A percentile compares a stretch with the other conserved stretches of the same genome.
Conservation (phyloP, 1,284 basidiomycete species). For the Naganishia liquefaciens region DNA sequence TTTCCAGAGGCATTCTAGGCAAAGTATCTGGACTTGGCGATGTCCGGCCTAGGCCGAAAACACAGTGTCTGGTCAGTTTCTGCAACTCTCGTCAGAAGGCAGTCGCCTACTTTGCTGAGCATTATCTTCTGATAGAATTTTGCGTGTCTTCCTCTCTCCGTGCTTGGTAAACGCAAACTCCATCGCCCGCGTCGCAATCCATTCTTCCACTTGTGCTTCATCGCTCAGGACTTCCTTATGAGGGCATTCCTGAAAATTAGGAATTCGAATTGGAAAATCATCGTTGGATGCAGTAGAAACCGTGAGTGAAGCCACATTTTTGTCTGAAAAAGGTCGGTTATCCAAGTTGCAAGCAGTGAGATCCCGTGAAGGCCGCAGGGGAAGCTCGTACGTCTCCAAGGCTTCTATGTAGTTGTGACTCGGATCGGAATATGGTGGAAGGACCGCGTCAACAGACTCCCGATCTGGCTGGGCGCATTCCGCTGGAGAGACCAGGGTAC, state of each 20-base stretch:
- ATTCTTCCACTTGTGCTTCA: conserved; percentile 18
- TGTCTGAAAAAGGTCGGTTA: too few relatives aligned
- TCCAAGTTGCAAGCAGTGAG: background rate
- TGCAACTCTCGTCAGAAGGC: too few relatives aligned
- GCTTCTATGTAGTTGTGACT: background rate
- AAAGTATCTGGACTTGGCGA: too few relatives aligned
- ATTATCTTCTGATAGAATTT: background rate
- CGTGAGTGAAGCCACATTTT: too few relatives aligned
- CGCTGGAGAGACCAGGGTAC: background rate
- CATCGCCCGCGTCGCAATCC: conserved; percentile 8
- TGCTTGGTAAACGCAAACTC: conserved; percentile 25
- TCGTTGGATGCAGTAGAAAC: background rate
- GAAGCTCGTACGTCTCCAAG: background rate
- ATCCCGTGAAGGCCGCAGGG: background rate
- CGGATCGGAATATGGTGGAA: background rate
- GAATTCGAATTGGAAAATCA: conserved; percentile 1
- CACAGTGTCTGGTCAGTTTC: too few relatives aligned
- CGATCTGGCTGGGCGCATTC: background rate
- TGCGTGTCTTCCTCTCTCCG: conserved; percentile 9
- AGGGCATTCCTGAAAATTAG: background rate
- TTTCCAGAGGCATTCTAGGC: background rate
- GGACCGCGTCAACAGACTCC: background rate
- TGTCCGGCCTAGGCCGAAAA: too few relatives aligned
- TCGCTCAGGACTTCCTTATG: conserved; percentile 2
- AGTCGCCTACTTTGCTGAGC: background rate